phyloP scores from a whole-genome alignment of 495 filamentous ascomycete species.

The Extremus antarcticus region DNA sequence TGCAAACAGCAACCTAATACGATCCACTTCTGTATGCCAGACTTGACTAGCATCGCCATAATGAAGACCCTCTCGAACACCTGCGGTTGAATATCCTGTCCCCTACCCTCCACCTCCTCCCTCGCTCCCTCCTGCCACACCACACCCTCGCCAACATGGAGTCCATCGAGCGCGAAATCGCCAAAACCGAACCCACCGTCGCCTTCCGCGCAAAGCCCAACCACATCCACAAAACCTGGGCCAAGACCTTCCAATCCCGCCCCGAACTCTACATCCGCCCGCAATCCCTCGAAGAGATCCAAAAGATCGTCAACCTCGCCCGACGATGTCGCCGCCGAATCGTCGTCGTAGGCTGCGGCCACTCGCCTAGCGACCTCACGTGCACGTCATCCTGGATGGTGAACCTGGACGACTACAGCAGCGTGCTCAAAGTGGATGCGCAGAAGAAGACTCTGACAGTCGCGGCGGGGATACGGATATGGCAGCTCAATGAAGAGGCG shows the following conservation, averaged over 20 bases:
- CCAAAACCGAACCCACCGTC: constrained; percentile 44
- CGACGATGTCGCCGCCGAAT: constrained; percentile 69
- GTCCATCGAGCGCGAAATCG: constrained; percentile 41
- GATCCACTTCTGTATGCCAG: background rate
- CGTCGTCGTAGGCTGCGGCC: constrained; percentile 70
- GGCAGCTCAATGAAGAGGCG: constrained; percentile 55
- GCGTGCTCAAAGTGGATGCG: constrained; percentile 55
- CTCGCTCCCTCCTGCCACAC: too few relatives aligned
- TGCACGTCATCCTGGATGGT: constrained; percentile 92
- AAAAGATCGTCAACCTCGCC: constrained; percentile 71
- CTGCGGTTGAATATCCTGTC: background rate
- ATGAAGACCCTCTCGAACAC: background rate
- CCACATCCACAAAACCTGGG: constrained; percentile 91
- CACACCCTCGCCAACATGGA: background rate
- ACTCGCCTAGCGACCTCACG: constrained; percentile 86
- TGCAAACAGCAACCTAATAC: background rate
- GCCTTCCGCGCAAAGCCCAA: constrained; percentile 64
- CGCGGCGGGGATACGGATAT: constrained; percentile 74
- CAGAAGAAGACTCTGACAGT: constrained; percentile 57
- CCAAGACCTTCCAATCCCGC: constrained; percentile 73
- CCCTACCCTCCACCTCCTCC: too few relatives aligned
- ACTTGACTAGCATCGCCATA: background rate
- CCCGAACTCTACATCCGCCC: constrained; percentile 88
- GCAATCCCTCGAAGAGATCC: constrained; percentile 63
- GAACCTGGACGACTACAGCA: constrained; percentile 75